These are phyloP conservation scores for Linanthus parryae DNA, from an alignment of 148 eudicot genomes.

Conservation along the genomic window DNA sequence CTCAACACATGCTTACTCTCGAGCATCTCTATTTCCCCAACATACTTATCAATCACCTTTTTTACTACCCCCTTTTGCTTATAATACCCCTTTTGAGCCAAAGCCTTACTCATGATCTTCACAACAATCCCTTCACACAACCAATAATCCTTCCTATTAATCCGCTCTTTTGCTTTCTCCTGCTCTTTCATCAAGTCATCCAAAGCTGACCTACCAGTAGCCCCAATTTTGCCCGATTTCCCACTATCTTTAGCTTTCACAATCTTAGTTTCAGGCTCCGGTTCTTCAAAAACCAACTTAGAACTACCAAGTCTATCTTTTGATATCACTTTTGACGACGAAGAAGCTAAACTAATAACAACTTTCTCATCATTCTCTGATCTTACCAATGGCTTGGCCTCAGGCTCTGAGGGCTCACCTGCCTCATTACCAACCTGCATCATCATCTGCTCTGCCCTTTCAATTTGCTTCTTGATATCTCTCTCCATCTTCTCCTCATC, in stretches of 20 bases:
- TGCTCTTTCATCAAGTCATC: slow-evolving; percentile 87
- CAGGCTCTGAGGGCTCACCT: not conserved
- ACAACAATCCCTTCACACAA: slow-evolving; percentile 74
- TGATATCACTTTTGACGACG: slow-evolving; percentile 10
- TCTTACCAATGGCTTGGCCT: slow-evolving; percentile 19
- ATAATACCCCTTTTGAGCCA: slow-evolving; percentile 81
- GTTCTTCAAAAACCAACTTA: slow-evolving; percentile 59
- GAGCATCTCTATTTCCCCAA: slow-evolving; percentile 87
- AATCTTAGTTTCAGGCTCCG: slow-evolving; percentile 24
- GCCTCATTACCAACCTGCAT: slow-evolving; percentile 9
- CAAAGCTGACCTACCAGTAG: slow-evolving; percentile 38
- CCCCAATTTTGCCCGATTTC: slow-evolving; percentile 13
- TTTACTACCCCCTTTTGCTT: slow-evolving; percentile 79
- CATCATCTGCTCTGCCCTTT: slow-evolving; percentile 50
- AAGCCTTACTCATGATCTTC: slow-evolving; percentile 80
- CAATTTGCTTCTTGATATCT: slow-evolving; percentile 73
- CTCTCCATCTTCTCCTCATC: slow-evolving; percentile 93
- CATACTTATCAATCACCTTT: slow-evolving; percentile 75
- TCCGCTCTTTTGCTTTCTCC: slow-evolving; percentile 71
- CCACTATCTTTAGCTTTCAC: slow-evolving; percentile 18
- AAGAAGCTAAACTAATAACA: slow-evolving; percentile 30
- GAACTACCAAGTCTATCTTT: slow-evolving; percentile 44
- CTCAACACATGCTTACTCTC: slow-evolving; percentile 78
- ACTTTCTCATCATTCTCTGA: slow-evolving; percentile 36
- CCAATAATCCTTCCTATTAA: slow-evolving; percentile 89